These are phyloP conservation scores for Prunella vulgaris DNA, from an alignment of 257 asterid species.

Conservation along the genomic window DNA sequence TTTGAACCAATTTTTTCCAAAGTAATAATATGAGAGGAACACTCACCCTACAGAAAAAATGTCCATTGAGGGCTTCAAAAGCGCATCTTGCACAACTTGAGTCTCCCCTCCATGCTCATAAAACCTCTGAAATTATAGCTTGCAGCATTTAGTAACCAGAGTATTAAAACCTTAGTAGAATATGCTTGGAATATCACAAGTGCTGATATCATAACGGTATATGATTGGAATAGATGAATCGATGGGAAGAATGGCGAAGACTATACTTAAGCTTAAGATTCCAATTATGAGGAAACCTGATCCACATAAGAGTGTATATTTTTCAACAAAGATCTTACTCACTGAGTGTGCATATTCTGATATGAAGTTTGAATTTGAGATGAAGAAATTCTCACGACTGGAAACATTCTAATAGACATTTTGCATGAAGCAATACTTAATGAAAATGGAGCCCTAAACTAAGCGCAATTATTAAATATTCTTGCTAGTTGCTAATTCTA, in stretches of 20 bases:
- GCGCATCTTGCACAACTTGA: conserved; percentile 77
- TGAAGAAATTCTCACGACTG: not conserved
- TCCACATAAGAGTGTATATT: not conserved
- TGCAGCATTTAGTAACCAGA: conserved; percentile 12
- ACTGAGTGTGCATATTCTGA: not conserved
- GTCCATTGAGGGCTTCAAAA: conserved; percentile 90
- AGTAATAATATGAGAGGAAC: conserved; percentile 19
- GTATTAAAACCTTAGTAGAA: not conserved
- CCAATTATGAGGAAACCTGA: not conserved
- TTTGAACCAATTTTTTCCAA: not conserved
- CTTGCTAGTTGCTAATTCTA: not conserved
- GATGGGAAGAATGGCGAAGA: not conserved
- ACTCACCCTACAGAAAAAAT: conserved; percentile 97
- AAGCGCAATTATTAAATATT: not conserved
- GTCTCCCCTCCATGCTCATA: conserved; percentile 93
- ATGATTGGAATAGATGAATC: conserved; percentile 2
- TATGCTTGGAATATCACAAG: not conserved
- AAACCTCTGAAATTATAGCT: conserved; percentile 69
- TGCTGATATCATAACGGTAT: not conserved
- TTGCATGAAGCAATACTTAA: not conserved
- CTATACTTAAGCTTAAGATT: not conserved
- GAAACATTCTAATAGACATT: not conserved
- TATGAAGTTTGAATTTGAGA: not conserved
- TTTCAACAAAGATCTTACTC: not conserved
- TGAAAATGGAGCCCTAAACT: not conserved